A percentile compares a stretch with the other conserved stretches of the same genome.
These are phyloP conservation scores for Moniliophthora roreri DNA, from an alignment of 1,284 basidiomycete species.

Conservation along the genomic window DNA sequence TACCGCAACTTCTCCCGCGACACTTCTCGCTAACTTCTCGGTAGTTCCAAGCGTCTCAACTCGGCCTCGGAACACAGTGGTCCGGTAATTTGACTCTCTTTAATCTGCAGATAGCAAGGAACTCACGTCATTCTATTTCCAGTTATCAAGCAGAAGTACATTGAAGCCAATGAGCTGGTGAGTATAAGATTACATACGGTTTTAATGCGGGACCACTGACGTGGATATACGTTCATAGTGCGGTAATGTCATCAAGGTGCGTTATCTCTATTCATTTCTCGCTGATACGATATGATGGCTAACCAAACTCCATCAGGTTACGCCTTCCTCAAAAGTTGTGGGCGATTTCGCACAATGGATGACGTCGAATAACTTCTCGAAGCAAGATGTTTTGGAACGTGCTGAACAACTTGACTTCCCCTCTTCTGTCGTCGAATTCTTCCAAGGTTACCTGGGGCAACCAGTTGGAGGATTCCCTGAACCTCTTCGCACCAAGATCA, in stretches of 20 bases:
- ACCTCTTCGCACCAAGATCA: slow-evolving; percentile 87
- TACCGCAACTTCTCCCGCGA: slow-evolving; percentile 4
- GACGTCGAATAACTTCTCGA: slow-evolving; percentile 91
- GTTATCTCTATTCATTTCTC: slow-evolving; percentile 3
- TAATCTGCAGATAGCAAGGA: neutral
- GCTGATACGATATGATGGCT: neutral
- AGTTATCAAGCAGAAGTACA: slow-evolving; percentile 99
- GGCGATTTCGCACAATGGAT: slow-evolving; percentile 99
- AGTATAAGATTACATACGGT: slow-evolving; percentile 27
- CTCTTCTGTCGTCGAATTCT: slow-evolving; percentile 93
- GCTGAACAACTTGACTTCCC: slow-evolving; percentile 97
- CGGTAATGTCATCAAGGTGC: slow-evolving; percentile 93
- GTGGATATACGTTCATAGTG: slow-evolving; percentile 53
- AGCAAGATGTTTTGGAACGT: slow-evolving; percentile 83
- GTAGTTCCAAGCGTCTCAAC: slow-evolving; percentile 97
- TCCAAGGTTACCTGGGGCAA: slow-evolving; percentile 97
- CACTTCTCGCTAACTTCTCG: slow-evolving; percentile 11
- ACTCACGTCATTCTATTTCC: slow-evolving; percentile 17
- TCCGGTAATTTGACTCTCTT: slow-evolving; percentile 48
- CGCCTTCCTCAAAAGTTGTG: slow-evolving; percentile 98
- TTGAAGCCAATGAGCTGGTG: slow-evolving; percentile 92
- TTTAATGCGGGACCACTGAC: slow-evolving; percentile 14
- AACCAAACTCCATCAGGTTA: slow-evolving; percentile 56
- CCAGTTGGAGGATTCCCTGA: slow-evolving; percentile 99
- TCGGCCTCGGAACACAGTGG: slow-evolving; percentile 98